Evolutionary conservation across 179 eudicot genomes (phyloP), one percentile per base, ranked within the genome.

Genomic region (Spinacia oleracea): DNA sequence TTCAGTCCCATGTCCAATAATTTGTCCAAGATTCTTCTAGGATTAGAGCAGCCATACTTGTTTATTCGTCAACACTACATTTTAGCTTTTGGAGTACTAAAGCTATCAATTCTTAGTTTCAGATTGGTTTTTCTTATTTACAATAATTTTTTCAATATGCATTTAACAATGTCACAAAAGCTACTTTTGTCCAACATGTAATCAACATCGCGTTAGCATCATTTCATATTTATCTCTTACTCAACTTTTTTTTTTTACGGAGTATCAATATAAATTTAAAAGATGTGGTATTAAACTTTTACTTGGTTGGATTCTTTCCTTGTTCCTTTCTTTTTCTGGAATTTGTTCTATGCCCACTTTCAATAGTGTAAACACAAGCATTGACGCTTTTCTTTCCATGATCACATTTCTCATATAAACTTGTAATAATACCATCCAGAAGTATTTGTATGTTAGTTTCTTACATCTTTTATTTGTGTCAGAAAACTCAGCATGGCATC

Each of bases 401-500:
- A 56, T 59, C 59, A 51, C 73, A 63, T 68, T 43, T 70, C 75
- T 48, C 66, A 40, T 80, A 80, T 80, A 85, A 77, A 69, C 77
- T 53, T 35, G 65, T 72, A 10, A 65, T 34, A 31, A 31, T 72
- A 34, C 34, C 11, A 5, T 73, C 20, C n/a, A 1, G 10, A 34
- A 34, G 50, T 43, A 53, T 55, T 32, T 45, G 35, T 45, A 51
- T 71, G 64, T 60, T 31, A 64, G 31, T 58, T 31, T 23, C 3
- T 9, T 43, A 73, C 29, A 29, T 16, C 16, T 25, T 46, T 32
- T 70, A 46, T 38, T 63, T 31, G 38, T 45, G 43, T 29, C 23
- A 29, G 14, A 59, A 80, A 67, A 9, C 35, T 40, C 65, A 14
- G 43, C 70, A 90, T 91, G 96, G 93, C 96, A 59, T 88, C 90